Conservation (phyloP, 2,329 filamentous ascomycete species). For the Cordyceps pruinosa region DNA sequence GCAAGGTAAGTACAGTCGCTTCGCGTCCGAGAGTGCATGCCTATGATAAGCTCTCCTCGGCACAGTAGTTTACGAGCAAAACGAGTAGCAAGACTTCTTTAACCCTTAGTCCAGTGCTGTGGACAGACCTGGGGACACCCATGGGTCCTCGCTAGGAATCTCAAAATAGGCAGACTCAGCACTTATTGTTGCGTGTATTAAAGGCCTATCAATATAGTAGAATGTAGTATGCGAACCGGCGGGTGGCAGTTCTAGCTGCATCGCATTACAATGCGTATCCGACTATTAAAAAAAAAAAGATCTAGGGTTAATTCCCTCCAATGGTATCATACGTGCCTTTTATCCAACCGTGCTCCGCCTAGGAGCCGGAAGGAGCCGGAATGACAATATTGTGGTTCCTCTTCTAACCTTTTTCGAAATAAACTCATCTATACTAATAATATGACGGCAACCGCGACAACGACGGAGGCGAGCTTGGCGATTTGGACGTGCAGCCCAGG, state of each 20-base stretch:
- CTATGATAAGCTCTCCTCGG: no score
- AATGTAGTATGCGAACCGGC: neutral
- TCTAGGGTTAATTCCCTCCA: neutral
- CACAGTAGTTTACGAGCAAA: no score
- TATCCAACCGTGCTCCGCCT: neutral
- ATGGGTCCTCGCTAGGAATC: no score
- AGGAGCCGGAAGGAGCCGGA: neutral
- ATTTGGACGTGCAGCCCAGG: neutral
- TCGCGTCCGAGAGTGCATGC: no score
- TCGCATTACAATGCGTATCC: neutral
- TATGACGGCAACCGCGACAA: neutral
- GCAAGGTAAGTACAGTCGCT: no score
- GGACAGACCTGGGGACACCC: no score
- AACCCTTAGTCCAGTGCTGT: no score
- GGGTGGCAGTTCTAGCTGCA: neutral
- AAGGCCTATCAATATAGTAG: slow-evolving; percentile 8
- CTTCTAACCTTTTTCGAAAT: neutral
- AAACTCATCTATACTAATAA: neutral
- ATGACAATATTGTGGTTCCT: neutral
- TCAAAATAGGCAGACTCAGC: no score
- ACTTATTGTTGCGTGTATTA: neutral
- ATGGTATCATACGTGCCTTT: slow-evolving; percentile 10
- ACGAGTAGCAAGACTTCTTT: no score
- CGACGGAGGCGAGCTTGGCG: neutral
- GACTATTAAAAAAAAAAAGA: neutral